Evolutionary conservation across 768 basidiomycete species (phyloP), one percentile per base, ranked within the genome.

Genomic region (Gloeophyllum trabeum): DNA sequence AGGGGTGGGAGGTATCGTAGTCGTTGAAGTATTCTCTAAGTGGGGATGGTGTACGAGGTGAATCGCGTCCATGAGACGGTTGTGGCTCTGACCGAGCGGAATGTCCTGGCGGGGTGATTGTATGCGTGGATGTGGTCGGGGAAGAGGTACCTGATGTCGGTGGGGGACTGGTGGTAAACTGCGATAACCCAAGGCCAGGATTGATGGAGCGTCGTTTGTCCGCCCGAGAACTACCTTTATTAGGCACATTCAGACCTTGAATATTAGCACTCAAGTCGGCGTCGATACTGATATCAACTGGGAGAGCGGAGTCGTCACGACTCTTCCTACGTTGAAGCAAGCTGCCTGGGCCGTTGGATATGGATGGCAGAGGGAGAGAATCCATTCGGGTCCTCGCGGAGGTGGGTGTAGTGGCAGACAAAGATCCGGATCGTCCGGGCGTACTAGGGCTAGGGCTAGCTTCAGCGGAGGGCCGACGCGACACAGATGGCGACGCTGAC

Each of bases 161-260:
- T 35, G 53, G 61, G 44, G 64, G 58, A 45, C 7, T 41, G 4
- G 5, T n/a, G 13, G n/a, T 41, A n/a, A 24, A 28, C 16, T 34
- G 20, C 22, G 24, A 63, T 46, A 73, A 59, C 5, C 63, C 53
- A 35, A 69, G 54, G 3, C 55, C 66, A 1, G 78, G 77, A 43
- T 75, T 77, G 46, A 78, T 76, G 3, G 76, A 77, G 18, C 69
- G 60, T 10, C 76, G 61, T 35, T 65, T 69, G 20, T 70, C 71
- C 0, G 63, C 59, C 25, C 70, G 64, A 4, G 58, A 57, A 0
- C 61, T 61, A 5, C 46, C 46, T 14, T 46, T 43, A 46, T 56
- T 38, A 34, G 66, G 49, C 39, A 63, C 51, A 39, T 51, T 45
- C 36, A 61, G 52, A 18, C 48, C 52, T 28, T 25, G 16, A n/a